Conservation (phyloP, 2,329 filamentous ascomycete genomes). For the Coniochaeta sp. region DNA sequence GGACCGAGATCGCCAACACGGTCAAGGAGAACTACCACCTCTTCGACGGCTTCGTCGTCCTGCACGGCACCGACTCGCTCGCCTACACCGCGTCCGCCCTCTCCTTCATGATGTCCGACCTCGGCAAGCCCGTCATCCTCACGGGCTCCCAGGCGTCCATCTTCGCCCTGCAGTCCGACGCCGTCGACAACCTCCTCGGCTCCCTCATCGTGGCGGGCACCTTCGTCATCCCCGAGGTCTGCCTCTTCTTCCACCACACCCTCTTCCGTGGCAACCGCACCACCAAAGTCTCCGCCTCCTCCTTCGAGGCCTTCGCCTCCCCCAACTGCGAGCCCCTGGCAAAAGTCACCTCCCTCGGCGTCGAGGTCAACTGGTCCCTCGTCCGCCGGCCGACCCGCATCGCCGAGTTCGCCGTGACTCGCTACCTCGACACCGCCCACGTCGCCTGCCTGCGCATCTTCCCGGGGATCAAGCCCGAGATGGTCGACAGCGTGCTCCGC, state of each 20-base stretch:
- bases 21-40: constrained; percentile 78
- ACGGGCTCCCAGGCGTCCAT: constrained; percentile 82
- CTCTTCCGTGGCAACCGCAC: constrained; percentile 83
- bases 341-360: constrained; percentile 71
- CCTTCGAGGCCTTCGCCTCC: constrained; percentile 80
- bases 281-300: constrained; percentile 80
- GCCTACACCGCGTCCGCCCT: constrained; percentile 85
- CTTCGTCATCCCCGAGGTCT: constrained; percentile 88
- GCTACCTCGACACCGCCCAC: constrained; percentile 75
- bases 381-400: constrained; percentile 69
- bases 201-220: constrained; percentile 86
- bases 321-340: constrained; percentile 83
- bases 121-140: constrained; percentile 85
- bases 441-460: constrained; percentile 87
- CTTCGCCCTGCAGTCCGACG: constrained; percentile 84
- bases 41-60: constrained; percentile 85
- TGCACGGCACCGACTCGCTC: constrained; percentile 85
- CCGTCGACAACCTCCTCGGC: constrained; percentile 81
- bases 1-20: constrained; percentile 76
- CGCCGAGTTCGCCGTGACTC: constrained; percentile 66
- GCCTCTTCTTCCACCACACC: constrained; percentile 88
- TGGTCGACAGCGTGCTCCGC: constrained; percentile 78
- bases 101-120: constrained; percentile 86
- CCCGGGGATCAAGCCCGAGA: constrained; percentile 86
- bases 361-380: constrained; percentile 73